phyloP scores from a whole-genome alignment of 805 yeast genomes.

The Yarrowia bubula region DNA sequence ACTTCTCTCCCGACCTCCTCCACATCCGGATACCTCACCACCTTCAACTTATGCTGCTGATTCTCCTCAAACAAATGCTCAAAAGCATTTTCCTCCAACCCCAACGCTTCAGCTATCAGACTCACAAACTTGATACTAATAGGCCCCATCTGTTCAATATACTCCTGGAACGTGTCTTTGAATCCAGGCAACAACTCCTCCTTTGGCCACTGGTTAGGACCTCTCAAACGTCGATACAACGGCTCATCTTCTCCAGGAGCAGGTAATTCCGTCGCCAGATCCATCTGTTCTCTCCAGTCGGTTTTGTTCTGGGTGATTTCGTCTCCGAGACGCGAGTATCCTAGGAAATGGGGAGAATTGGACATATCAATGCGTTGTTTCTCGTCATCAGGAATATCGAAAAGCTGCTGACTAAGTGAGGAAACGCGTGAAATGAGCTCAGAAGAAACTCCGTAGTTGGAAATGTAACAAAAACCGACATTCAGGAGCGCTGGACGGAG shows the following conservation, averaged over 20 bases:
- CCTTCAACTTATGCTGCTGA: conserved; percentile 25
- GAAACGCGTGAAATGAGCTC: not conserved
- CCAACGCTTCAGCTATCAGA: conserved; percentile 18
- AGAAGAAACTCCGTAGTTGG: not conserved
- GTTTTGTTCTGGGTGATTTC: conserved; percentile 17
- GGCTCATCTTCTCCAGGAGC: conserved; percentile 30
- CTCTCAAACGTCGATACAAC: not conserved
- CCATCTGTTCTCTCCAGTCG: conserved; percentile 25
- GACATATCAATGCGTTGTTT: conserved; percentile 15
- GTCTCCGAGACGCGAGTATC: conserved; percentile 13
- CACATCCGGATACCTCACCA: conserved; percentile 17
- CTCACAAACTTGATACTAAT: not conserved
- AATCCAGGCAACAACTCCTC: not conserved
- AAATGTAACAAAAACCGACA: conserved; percentile 20
- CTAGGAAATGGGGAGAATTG: conserved; percentile 24
- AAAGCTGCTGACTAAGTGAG: not conserved
- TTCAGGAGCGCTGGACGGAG: conserved; percentile 5
- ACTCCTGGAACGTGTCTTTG: not conserved
- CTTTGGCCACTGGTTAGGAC: conserved; percentile 26
- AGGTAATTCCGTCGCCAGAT: conserved; percentile 31
- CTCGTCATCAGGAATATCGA: not conserved
- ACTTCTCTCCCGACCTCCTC: not conserved
- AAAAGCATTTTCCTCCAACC: conserved; percentile 10
- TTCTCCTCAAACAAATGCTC: not conserved
- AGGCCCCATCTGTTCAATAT: conserved; percentile 17